A percentile compares a stretch with the other conserved stretches of the same genome.
phyloP scores from a whole-genome alignment of 768 basidiomycete species.

The Calocybe indica region DNA sequence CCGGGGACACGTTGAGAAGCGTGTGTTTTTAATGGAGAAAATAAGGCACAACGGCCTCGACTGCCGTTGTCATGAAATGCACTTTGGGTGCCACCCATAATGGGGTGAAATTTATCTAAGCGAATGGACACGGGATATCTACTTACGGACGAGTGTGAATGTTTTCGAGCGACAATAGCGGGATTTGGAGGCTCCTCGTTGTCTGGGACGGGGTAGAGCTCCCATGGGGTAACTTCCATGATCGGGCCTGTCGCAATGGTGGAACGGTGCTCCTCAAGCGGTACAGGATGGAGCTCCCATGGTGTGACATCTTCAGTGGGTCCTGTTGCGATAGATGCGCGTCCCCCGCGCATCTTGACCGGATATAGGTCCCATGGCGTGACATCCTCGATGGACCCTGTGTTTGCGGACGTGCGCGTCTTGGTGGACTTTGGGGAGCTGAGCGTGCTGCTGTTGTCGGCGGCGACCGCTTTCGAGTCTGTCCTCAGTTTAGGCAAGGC shows the following conservation, averaged over 20 bases:
- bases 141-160: constrained; percentile 15
- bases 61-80: background rate
- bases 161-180: constrained; percentile 6
- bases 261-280: constrained; percentile 10
- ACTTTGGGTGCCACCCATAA: constrained; percentile 6
- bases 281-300: constrained; percentile 24
- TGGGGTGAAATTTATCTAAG: constrained; percentile 8
- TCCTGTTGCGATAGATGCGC: constrained; percentile 16
- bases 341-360: background rate
- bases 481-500: too few relatives aligned
- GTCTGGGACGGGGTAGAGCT: constrained; percentile 17
- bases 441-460: constrained; percentile 4
- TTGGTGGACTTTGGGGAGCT: constrained; percentile 9
- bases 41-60: background rate
- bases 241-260: constrained; percentile 19
- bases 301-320: constrained; percentile 23
- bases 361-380: constrained; percentile 18
- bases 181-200: constrained; percentile 1
- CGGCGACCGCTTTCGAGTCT: too few relatives aligned
- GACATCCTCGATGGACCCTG: constrained; percentile 16
- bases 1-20: background rate
- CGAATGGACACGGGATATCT: constrained; percentile 1
- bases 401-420: constrained; percentile 5
- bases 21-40: background rate
- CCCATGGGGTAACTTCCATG: constrained; percentile 27